phyloP scores from a whole-genome alignment of 2,329 filamentous ascomycete species.

The Fusarium sp. region DNA sequence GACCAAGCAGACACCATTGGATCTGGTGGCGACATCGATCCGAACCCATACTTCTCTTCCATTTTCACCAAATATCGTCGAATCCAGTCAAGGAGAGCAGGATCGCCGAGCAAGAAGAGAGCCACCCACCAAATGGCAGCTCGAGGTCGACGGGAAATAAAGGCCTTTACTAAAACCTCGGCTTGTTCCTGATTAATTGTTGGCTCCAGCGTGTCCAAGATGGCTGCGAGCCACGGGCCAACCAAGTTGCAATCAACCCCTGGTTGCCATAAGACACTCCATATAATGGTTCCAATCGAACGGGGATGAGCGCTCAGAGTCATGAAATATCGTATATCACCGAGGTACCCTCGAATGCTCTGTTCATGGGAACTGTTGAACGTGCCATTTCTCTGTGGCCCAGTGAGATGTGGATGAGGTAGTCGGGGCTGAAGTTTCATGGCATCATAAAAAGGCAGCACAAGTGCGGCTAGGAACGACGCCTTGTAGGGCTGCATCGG shows the following conservation, averaged over 20 bases:
- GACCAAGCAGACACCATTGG: slow-evolving; percentile 6
- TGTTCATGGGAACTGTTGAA: not conserved
- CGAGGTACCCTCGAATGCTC: not conserved
- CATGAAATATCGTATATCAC: slow-evolving; percentile 7
- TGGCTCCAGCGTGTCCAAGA: not conserved
- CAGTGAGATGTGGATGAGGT: not conserved
- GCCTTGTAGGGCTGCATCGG: not conserved
- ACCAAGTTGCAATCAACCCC: slow-evolving; percentile 6
- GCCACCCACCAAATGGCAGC: slow-evolving; percentile 3
- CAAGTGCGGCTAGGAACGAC: slow-evolving; percentile 10
- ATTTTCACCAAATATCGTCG: not conserved
- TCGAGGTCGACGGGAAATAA: not conserved
- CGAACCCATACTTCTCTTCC: not conserved
- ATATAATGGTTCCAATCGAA: slow-evolving; percentile 1
- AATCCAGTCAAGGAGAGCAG: not conserved
- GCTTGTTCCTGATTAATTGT: not conserved
- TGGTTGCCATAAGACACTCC: slow-evolving; percentile 9
- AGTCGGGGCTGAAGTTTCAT: not conserved
- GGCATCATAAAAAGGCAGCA: slow-evolving; percentile 2
- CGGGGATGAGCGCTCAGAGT: not conserved
- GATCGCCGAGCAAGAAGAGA: slow-evolving; percentile 9
- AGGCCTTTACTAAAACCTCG: not conserved
- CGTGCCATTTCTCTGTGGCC: not conserved
- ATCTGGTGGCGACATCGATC: not conserved
- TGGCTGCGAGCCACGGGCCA: not conserved